Conservation (phyloP, 2,329 filamentous ascomycete genomes). For the Aspergillus texensis region DNA sequence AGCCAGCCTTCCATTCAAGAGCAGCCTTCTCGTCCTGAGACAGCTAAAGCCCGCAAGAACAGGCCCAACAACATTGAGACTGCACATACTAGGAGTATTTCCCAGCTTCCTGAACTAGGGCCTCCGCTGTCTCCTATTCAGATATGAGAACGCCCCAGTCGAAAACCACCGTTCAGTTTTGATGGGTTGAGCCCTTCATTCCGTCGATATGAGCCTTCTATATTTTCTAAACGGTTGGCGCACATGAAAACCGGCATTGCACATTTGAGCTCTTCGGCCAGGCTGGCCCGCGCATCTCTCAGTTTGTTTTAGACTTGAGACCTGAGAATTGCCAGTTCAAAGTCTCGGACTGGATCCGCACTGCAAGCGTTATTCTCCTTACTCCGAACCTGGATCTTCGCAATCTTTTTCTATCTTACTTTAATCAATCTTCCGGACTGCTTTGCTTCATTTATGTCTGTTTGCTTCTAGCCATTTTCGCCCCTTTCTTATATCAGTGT, state of each 20-base stretch:
- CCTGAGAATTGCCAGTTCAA: constrained; percentile 4
- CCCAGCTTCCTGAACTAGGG: constrained; percentile 51
- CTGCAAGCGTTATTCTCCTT: constrained; percentile 12
- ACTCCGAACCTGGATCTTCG: constrained; percentile 6
- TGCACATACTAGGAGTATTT: constrained; percentile 39
- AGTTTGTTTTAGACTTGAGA: neutral
- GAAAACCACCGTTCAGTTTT: neutral
- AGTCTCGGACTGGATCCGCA: constrained; percentile 24
- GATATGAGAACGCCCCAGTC: constrained; percentile 34
- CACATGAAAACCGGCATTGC: neutral
- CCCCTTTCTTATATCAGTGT: constrained; percentile 14
- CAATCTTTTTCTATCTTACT: neutral
- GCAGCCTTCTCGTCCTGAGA: constrained; percentile 33
- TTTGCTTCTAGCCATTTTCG: neutral
- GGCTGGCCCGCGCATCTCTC: constrained; percentile 18
- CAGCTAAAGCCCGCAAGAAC: constrained; percentile 33
- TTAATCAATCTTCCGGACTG: neutral
- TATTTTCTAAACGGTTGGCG: constrained; percentile 1
- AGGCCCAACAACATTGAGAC: constrained; percentile 39
- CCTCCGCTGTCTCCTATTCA: constrained; percentile 52
- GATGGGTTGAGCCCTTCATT: neutral
- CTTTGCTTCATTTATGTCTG: neutral
- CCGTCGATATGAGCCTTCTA: neutral
- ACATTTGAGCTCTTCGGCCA: constrained; percentile 6
- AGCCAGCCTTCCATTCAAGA: constrained; percentile 54